Evolutionary conservation across 176 grass and related monocot genomes (phyloP), one percentile per base, ranked within the genome.

Genomic region (Ananas comosus): DNA sequence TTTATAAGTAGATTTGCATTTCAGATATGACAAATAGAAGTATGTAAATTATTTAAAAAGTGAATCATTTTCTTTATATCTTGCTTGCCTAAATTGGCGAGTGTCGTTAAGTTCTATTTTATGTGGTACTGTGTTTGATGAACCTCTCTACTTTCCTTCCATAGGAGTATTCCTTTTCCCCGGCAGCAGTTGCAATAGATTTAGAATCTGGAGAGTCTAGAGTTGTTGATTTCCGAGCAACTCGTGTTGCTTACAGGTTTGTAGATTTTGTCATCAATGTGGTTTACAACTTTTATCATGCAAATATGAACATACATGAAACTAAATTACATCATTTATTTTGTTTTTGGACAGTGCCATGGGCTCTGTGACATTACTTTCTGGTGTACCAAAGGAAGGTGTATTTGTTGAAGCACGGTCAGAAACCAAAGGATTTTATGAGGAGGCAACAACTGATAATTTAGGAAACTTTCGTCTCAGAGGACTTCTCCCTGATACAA

Each of bases 231-330:
- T 99, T 99, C 70, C 84, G 27, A 64, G 94, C 94, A 72, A 81
- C 77, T 49, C 87, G 94, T 90, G 87, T 99, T 89, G 89, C 94
- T 76, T 99, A 86, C 84, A 99, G 94, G 94, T 99, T 88, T 54
- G 76, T 74, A 61, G 76, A 50, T 69, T 78, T 73, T 52, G 76
- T 69, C 19, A 18, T 76, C 71, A 67, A 63, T 48, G 28, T 61
- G 17, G 10, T 61, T 61, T 61, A 21, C 56, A 61, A 16, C n/a
- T 22, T 61, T 61, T 16, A 61, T 18, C 17, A 56, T 56, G 52
- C 52, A 56, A 56, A 42, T 4, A 42, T 42, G 33, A 42, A 42
- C 33, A 42, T 42, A 42, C 33, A 42, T 42, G 33, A 42, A 56
- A 12, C 16, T n/a, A 56, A 56, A 53, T 53, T 53, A 11, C 13